A percentile compares a stretch with the other conserved stretches of the same genome.
Conservation (phyloP, 371 early-diverging fungal genomes). For the Mortierella sp. region DNA sequence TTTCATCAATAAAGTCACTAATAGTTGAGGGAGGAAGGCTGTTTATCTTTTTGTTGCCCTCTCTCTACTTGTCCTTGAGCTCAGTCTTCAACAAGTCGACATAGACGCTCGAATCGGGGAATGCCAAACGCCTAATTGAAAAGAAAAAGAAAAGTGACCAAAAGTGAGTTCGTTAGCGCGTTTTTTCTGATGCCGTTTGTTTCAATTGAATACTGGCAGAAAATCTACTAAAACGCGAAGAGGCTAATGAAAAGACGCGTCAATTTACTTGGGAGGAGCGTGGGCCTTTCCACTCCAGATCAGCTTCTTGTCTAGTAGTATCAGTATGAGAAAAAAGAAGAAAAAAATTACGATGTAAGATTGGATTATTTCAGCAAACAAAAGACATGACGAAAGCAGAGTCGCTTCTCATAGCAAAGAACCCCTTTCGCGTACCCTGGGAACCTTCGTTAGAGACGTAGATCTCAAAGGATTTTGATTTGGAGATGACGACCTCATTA, state of each 20-base stretch:
- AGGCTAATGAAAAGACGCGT: neutral
- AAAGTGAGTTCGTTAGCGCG: neutral
- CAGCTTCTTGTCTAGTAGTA: conserved; percentile 36
- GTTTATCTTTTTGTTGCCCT: neutral
- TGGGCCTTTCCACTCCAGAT: conserved; percentile 55
- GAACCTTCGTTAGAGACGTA: conserved; percentile 30
- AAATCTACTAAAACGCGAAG: too few species aligned
- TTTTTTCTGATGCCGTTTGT: neutral
- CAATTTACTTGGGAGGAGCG: conserved; percentile 48
- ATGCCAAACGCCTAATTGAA: conserved; percentile 38
- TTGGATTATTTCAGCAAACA: neutral
- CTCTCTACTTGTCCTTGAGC: conserved; percentile 24
- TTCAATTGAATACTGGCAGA: neutral
- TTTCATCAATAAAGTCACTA: neutral
- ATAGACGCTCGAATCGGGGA: conserved; percentile 45
- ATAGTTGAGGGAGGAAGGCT: neutral
- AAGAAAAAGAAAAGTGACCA: neutral
- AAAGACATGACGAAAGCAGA: neutral
- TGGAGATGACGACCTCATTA: conserved; percentile 36
- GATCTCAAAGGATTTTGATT: conserved; percentile 51
- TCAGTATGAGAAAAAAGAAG: neutral
- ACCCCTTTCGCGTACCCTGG: conserved; percentile 21
- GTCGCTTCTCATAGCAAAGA: too few species aligned
- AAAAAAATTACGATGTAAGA: neutral
- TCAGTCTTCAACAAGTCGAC: conserved; percentile 33